Percentiles rank a stretch among this genome's conserved stretches.
Evolutionary conservation across 805 yeast genomes (phyloP).

Genomic region (Wickerhamomyces chambardii): DNA sequence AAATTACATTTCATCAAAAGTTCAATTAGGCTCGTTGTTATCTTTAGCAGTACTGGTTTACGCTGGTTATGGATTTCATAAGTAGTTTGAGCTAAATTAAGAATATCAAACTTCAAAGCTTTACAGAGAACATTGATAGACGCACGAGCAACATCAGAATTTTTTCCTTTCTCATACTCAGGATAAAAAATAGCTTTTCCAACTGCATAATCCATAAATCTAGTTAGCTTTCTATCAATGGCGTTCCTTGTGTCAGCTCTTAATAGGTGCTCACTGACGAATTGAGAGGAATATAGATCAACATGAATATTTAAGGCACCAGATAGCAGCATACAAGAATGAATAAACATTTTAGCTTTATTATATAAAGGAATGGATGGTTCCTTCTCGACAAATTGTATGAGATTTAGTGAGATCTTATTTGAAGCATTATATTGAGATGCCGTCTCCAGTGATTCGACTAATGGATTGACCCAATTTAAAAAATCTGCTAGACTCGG

Average conservation of each 20-base stretch:
- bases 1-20: slow-evolving; percentile 18
- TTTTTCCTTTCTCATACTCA: slow-evolving; percentile 14
- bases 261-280: slow-evolving; percentile 29
- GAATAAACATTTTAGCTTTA: slow-evolving; percentile 24
- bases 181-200: slow-evolving; percentile 21
- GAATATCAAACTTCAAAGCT: slow-evolving; percentile 37
- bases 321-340: slow-evolving; percentile 12
- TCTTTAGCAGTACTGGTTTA: slow-evolving; percentile 20
- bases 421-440: slow-evolving; percentile 47
- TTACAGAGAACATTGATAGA: slow-evolving; percentile 29
- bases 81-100: slow-evolving; percentile 31
- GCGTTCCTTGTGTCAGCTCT: slow-evolving; percentile 42
- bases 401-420: slow-evolving; percentile 38
- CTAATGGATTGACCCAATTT: slow-evolving; percentile 45
- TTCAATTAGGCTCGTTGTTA: slow-evolving; percentile 19
- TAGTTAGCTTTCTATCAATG: slow-evolving; percentile 25
- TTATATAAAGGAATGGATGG: slow-evolving; percentile 14
- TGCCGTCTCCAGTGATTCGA: slow-evolving; percentile 28
- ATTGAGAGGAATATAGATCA: slow-evolving; percentile 14
- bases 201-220: slow-evolving; percentile 22
- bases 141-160: slow-evolving; percentile 21
- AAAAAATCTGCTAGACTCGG: slow-evolving; percentile 34
- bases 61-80: slow-evolving; percentile 23
- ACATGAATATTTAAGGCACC: slow-evolving; percentile 7
- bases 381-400: slow-evolving; percentile 26